Percentiles rank a stretch among this genome's conserved stretches.
These are phyloP conservation scores for Trametes hirsuta DNA, from an alignment of 1,284 basidiomycete genomes.

Conservation along the genomic window DNA sequence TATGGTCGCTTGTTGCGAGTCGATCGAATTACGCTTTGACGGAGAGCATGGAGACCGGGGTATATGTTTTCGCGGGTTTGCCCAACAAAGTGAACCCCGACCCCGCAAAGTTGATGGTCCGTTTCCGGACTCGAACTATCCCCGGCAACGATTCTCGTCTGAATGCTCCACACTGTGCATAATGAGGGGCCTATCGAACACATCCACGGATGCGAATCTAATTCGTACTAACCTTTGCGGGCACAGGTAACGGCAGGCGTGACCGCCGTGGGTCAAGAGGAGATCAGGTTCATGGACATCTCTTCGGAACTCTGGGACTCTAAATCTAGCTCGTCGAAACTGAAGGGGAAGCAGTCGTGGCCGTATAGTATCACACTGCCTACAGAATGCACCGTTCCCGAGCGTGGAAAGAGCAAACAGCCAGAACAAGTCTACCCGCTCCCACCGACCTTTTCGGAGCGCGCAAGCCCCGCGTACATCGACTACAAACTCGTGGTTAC, in stretches of 20 bases:
- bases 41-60: no score
- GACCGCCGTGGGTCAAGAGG: constrained; percentile 43
- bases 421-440: constrained; percentile 32
- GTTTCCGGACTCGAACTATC: no score
- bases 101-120: background rate
- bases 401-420: constrained; percentile 23
- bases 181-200: no score
- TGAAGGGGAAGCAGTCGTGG: constrained; percentile 34
- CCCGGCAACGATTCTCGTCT: no score
- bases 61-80: no score
- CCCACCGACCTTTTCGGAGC: constrained; percentile 43
- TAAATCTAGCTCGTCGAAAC: constrained; percentile 25
- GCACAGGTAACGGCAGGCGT: constrained; percentile 34
- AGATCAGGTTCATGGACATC: constrained; percentile 35
- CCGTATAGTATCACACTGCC: constrained; percentile 39
- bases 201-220: background rate
- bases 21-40: no score
- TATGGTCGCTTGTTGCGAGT: no score
- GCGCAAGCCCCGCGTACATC: constrained; percentile 42
- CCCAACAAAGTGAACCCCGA: background rate
- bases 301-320: constrained; percentile 32
- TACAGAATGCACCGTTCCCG: constrained; percentile 28
- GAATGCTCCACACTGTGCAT: no score
- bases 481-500: constrained; percentile 43
- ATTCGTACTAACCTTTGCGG: background rate